Evolutionary conservation across 1,284 basidiomycete species (phyloP).

Genomic region (Ustilago xerochloae): DNA sequence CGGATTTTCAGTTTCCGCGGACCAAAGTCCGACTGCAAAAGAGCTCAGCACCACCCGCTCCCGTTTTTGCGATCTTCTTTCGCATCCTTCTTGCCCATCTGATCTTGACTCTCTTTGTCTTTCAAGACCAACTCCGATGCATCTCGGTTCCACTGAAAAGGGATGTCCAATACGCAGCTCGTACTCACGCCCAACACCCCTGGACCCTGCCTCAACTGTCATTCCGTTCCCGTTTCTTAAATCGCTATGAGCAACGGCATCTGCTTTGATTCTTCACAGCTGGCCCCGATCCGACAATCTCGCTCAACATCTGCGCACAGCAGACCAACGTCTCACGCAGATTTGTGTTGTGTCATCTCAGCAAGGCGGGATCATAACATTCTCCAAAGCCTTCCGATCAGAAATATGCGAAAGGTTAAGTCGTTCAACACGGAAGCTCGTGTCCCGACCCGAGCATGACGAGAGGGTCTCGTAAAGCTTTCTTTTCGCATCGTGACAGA

Average conservation of each 20-base stretch:
- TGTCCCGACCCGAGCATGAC: not conserved
- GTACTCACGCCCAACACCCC: not conserved
- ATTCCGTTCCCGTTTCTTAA: not conserved
- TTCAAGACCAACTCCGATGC: slow-evolving; percentile 2
- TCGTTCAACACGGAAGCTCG: not conserved
- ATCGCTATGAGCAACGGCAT: no score
- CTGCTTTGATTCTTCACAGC: no score
- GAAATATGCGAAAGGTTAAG: no score
- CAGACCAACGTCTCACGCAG: no score
- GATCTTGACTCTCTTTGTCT: not conserved
- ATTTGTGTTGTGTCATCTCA: no score
- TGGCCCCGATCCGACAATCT: no score
- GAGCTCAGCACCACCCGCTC: not conserved
- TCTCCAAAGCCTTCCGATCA: no score
- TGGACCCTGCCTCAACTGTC: not conserved
- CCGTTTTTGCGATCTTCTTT: not conserved
- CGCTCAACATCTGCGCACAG: no score
- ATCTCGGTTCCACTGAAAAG: slow-evolving; percentile 15
- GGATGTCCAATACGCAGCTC: not conserved
- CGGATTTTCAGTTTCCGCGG: not conserved
- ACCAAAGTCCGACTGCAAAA: not conserved
- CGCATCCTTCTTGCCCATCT: not conserved
- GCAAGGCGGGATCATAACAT: no score
- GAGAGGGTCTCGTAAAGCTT: no score
- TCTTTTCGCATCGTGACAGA: no score